These are phyloP conservation scores for Colletotrichum sidae DNA, from an alignment of 2,329 filamentous ascomycete genomes.

Conservation along the genomic window DNA sequence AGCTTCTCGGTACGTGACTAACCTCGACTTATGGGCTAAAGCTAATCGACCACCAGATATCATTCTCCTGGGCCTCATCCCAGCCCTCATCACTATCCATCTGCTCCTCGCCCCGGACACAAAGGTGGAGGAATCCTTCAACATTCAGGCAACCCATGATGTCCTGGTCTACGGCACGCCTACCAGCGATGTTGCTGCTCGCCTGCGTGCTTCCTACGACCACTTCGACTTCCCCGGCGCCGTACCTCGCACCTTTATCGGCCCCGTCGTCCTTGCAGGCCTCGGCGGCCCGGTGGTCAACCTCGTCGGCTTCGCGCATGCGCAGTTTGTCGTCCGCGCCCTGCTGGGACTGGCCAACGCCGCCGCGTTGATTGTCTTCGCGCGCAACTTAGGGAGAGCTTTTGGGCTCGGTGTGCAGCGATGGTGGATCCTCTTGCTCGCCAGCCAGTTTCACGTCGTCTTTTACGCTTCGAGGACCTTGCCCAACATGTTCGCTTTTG, in stretches of 20 bases:
- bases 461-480: conserved; percentile 93
- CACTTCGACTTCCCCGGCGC: conserved; percentile 91
- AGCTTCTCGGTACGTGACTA: conserved; percentile 36
- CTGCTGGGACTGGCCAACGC: conserved; percentile 84
- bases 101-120: conserved; percentile 85
- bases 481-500: conserved; percentile 97
- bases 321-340: conserved; percentile 75
- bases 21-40: conserved; percentile 15
- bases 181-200: conserved; percentile 61
- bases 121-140: conserved; percentile 99
- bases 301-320: conserved; percentile 65
- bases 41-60: conserved; percentile 51
- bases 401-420: conserved; percentile 76
- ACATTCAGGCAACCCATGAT: conserved; percentile 93
- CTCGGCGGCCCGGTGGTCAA: conserved; percentile 75
- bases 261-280: conserved; percentile 80
- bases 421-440: conserved; percentile 85
- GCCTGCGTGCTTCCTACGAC: conserved; percentile 78
- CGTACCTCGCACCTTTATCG: conserved; percentile 91
- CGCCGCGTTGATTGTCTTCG: conserved; percentile 73
- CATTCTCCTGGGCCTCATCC: conserved; percentile 67
- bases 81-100: conserved; percentile 74
- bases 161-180: conserved; percentile 85
- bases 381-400: conserved; percentile 69
- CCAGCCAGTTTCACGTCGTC: conserved; percentile 89